Percentiles rank a stretch among this genome's conserved stretches.
Evolutionary conservation across 1,139 yeast species (phyloP).

Genomic region (Suhomyces yuchorum): DNA sequence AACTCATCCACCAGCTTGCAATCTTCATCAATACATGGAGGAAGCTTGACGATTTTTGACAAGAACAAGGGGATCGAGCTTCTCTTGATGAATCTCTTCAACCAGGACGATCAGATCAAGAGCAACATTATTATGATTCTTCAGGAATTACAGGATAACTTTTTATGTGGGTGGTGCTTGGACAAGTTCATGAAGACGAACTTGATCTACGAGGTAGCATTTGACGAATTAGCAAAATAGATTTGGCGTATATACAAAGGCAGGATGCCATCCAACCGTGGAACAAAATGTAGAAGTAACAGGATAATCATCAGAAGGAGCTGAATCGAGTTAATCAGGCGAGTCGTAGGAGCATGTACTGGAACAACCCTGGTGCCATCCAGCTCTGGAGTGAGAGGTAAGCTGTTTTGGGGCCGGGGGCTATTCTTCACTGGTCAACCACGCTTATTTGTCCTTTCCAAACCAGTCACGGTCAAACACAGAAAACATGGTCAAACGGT

Average conservation of each 20-base stretch:
- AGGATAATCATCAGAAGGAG: background rate
- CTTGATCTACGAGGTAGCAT: slow-evolving; percentile 46
- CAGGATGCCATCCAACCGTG: slow-evolving; percentile 1
- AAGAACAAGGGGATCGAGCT: slow-evolving; percentile 51
- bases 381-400: no score
- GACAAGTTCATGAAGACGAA: slow-evolving; percentile 41
- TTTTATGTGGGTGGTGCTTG: slow-evolving; percentile 52
- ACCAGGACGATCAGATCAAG: slow-evolving; percentile 48
- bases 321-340: background rate
- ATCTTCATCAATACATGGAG: slow-evolving; percentile 43
- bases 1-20: slow-evolving; percentile 45
- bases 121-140: slow-evolving; percentile 46
- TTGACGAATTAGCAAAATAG: slow-evolving; percentile 31
- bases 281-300: background rate
- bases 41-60: slow-evolving; percentile 47
- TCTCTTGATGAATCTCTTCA: slow-evolving; percentile 46
- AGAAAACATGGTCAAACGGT: slow-evolving; percentile 39
- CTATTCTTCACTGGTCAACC: no score
- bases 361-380: no score
- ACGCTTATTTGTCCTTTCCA: slow-evolving; percentile 5
- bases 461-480: slow-evolving; percentile 29
- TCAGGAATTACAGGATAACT: slow-evolving; percentile 49
- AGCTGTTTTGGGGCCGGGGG: no score
- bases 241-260: slow-evolving; percentile 2
- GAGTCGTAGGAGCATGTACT: no score